phyloP scores from a whole-genome alignment of 2,329 filamentous ascomycete species.

The Penicillium sp. region DNA sequence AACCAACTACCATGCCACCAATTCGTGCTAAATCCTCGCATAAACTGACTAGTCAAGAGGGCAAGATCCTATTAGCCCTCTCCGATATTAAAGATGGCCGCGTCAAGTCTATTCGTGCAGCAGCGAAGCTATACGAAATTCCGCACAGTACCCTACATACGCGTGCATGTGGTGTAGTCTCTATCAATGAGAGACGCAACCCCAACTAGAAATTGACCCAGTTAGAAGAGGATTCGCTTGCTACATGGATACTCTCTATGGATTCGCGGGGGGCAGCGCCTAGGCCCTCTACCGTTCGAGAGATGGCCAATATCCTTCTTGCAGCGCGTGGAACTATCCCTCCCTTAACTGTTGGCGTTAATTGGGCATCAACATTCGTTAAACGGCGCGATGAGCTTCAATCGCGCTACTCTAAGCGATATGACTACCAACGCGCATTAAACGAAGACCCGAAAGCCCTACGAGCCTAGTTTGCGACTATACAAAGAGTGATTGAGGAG shows the following conservation, averaged over 20 bases:
- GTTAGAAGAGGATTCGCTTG: neutral
- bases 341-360: too few relatives aligned
- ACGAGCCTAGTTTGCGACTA: too few relatives aligned
- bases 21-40: neutral
- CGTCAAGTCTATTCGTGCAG: neutral
- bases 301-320: too few relatives aligned
- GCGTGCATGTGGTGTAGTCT: neutral
- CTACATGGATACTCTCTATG: neutral
- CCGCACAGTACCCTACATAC: neutral
- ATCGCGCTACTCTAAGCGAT: too few relatives aligned
- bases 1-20: too few relatives aligned
- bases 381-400: too few relatives aligned
- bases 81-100: constrained; percentile 1
- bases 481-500: too few relatives aligned
- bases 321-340: too few relatives aligned
- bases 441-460: too few relatives aligned
- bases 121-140: constrained; percentile 4
- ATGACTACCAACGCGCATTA: too few relatives aligned
- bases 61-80: constrained; percentile 5
- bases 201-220: neutral
- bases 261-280: neutral
- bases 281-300: too few relatives aligned
- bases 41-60: constrained; percentile 2
- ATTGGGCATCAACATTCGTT: too few relatives aligned
- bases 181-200: neutral